Conservation (phyloP, 257 asterid species). For the Solanum piurae region DNA sequence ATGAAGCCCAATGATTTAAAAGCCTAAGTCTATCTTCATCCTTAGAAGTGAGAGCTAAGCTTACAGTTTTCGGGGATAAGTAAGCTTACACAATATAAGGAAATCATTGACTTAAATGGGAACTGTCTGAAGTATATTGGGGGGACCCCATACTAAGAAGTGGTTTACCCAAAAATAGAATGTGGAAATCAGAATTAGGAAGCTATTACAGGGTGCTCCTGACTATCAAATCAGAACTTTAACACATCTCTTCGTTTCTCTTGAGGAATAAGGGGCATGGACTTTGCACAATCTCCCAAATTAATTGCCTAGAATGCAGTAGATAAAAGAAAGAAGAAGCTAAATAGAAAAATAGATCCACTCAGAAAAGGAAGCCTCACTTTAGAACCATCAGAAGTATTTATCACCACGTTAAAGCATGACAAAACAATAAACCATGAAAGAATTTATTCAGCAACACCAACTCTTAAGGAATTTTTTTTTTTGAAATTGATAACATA, state of each 20-base stretch:
- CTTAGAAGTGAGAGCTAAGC: neutral
- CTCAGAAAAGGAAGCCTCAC: neutral
- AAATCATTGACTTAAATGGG: neutral
- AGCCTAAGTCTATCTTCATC: neutral
- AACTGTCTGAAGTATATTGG: neutral
- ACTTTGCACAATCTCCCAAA: neutral
- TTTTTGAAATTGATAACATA: neutral
- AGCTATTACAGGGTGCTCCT: neutral
- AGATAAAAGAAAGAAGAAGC: neutral
- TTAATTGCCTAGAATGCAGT: neutral
- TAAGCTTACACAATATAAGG: neutral
- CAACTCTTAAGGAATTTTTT: neutral
- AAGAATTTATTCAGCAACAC: neutral
- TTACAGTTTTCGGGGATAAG: neutral
- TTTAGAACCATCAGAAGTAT: neutral
- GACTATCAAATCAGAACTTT: neutral
- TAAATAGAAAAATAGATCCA: neutral
- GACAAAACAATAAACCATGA: neutral
- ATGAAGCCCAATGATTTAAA: neutral
- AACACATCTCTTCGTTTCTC: neutral
- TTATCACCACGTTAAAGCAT: neutral
- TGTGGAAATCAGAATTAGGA: neutral
- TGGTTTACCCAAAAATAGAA: neutral
- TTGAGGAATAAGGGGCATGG: neutral
- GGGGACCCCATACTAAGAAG: neutral